Evolutionary conservation across 352 stramenopile species (phyloP).

Genomic region (Phytophthora tubulina): DNA sequence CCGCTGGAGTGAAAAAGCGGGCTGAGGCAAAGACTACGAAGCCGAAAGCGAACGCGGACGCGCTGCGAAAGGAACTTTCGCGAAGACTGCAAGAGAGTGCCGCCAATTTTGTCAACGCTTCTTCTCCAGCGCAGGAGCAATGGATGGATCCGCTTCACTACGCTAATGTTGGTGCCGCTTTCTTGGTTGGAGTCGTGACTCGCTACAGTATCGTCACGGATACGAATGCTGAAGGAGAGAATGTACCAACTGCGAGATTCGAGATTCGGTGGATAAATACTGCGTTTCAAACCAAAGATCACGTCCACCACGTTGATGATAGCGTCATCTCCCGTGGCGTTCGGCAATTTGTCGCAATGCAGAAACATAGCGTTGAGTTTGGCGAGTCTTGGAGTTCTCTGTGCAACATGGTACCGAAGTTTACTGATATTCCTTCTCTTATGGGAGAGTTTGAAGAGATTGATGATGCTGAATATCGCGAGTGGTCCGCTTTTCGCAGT

Average conservation of each 20-base stretch:
- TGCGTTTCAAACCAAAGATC: constrained; percentile 1
- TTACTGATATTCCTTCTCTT: constrained; percentile 1
- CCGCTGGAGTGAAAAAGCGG: no score
- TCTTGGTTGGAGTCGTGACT: background rate
- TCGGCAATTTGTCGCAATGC: background rate
- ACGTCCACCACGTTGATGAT: constrained; percentile 10
- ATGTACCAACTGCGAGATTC: background rate
- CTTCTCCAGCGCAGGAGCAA: background rate
- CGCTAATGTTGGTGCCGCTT: background rate
- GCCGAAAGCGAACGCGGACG: background rate
- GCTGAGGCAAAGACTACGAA: background rate
- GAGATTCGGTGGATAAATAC: constrained; percentile 12
- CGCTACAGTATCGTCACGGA: background rate
- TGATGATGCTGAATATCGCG: background rate
- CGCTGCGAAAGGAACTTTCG: background rate
- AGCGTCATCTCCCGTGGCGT: constrained; percentile 1
- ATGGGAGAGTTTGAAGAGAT: constrained; percentile 20
- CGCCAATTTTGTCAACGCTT: background rate
- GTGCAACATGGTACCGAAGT: constrained; percentile 11
- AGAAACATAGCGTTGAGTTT: constrained; percentile 11
- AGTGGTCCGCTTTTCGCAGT: constrained; percentile 10
- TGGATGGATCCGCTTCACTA: background rate
- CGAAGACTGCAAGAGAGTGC: background rate
- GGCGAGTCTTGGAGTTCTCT: constrained; percentile 7
- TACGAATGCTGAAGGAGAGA: background rate